Evolutionary conservation across 2,329 filamentous ascomycete genomes (phyloP), one percentile per base, ranked within the genome.

Genomic region (Trichoderma koningii): DNA sequence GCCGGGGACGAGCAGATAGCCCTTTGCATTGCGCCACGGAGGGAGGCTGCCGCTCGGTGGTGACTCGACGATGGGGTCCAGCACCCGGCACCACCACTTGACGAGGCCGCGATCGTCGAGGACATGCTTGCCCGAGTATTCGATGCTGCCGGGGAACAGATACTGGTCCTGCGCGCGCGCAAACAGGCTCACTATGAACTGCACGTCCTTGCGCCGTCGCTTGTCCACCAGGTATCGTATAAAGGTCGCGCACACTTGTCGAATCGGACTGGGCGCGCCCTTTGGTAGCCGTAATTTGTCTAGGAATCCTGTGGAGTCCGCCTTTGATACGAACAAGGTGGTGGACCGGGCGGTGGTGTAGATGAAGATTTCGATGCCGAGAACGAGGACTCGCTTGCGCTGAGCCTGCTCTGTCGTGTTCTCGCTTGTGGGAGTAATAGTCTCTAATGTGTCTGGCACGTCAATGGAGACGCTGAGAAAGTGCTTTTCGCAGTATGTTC

Each of bases 301-400:
- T 10, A 97, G 79, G 74, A 92, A 96, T 26, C 96, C 95, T 0
- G 94, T 97, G 10, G 95, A 97, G 78, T 99, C 95, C 55, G 95
- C 95, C 77, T 99, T 99, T 68, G 93, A 94, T 26, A 99, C 89
- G 75, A 99, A 99, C 62, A 98, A 84, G 4, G 91, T 97, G 1
- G 90, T 96, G 26, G 92, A 85, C 70, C 86, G 85, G 52, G 86
- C 85, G 0, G 93, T 97, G 0, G 88, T 90, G 77, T 96, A 99
- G 66, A 99, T 85, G 71, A 95, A 83, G 59, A 97, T 83, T 75
- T 99, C 95, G 68, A 99, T 84, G 17, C 90, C 94, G 66, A 96
- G 88, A 9, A 94, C 83, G 7, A 97, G 79, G 1, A 96, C 83
- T 19, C 73, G 76, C 5, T 71, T 68, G 42, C 41, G 26, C 7